phyloP scores from a whole-genome alignment of 2,329 filamentous ascomycete genomes.

The Blumeria graminis region DNA sequence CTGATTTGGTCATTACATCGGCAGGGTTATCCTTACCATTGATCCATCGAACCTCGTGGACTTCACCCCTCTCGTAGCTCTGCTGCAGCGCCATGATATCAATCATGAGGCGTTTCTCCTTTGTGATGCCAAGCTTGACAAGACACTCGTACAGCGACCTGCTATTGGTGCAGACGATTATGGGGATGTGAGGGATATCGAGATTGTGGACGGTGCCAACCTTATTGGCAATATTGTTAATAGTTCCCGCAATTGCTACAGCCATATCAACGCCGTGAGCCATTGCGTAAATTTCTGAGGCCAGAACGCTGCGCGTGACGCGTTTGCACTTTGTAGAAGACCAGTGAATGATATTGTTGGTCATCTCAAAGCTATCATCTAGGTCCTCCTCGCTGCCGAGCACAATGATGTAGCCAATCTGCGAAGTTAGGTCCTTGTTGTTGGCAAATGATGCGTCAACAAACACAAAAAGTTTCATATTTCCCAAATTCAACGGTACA shows the following conservation, averaged over 20 bases:
- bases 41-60: neutral
- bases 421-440: neutral
- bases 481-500: neutral
- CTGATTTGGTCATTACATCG: neutral
- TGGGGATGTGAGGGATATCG: neutral
- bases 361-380: neutral
- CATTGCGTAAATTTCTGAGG: neutral
- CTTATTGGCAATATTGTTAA: neutral
- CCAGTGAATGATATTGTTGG: neutral
- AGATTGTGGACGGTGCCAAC: neutral
- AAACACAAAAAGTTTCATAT: neutral
- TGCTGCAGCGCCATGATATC: constrained; percentile 1
- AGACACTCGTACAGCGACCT: constrained; percentile 2
- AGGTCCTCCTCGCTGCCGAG: neutral
- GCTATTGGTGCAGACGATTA: constrained; percentile 2
- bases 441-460: neutral
- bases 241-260: neutral
- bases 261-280: neutral
- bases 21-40: neutral
- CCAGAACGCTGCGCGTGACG: neutral
- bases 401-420: neutral
- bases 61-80: constrained; percentile 1
- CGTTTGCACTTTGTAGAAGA: neutral
- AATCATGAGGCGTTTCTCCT: constrained; percentile 2
- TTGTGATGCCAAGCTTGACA: constrained; percentile 3